Evolutionary conservation across 2,329 filamentous ascomycete genomes (phyloP).

Genomic region (Cordyceps pruinosa): DNA sequence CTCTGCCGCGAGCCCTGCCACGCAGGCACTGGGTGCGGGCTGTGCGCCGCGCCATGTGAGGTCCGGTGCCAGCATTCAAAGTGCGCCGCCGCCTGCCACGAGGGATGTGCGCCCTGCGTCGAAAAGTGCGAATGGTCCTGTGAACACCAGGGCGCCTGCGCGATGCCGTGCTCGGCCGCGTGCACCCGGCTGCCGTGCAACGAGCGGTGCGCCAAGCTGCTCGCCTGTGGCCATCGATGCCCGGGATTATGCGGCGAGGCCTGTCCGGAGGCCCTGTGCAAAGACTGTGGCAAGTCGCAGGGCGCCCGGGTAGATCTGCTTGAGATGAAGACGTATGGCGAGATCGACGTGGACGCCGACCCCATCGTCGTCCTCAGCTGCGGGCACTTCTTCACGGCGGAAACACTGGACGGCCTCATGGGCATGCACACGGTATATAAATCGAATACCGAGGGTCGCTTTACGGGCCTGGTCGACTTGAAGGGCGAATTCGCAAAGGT

Average conservation of each 20-base stretch:
- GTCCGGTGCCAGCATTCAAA: conserved; percentile 48
- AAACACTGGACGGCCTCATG: conserved; percentile 54
- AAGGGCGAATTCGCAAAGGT: conserved; percentile 39
- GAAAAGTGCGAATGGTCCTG: conserved; percentile 43
- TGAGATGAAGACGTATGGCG: conserved; percentile 42
- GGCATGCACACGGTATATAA: conserved; percentile 43
- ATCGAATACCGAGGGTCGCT: conserved; percentile 26
- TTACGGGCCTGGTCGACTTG: conserved; percentile 30
- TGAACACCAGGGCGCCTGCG: conserved; percentile 44
- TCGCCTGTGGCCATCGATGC: conserved; percentile 55
- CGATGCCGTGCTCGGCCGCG: conserved; percentile 55
- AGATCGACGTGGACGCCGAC: conserved; percentile 48
- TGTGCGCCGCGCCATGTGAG: conserved; percentile 53
- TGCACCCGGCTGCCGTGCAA: conserved; percentile 60
- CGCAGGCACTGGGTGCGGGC: conserved; percentile 22
- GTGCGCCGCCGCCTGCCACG: conserved; percentile 45
- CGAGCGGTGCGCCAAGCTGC: conserved; percentile 43
- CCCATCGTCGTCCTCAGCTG: conserved; percentile 56
- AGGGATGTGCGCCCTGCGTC: conserved; percentile 54
- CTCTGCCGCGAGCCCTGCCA: conserved; percentile 31
- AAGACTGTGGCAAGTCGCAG: conserved; percentile 40
- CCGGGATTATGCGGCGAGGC: conserved; percentile 57
- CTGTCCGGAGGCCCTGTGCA: conserved; percentile 52
- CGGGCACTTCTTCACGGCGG: conserved; percentile 54
- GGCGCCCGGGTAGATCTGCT: conserved; percentile 48